These are phyloP conservation scores for Skeletonema grethae DNA, from an alignment of 108 stramenopile genomes.

Conservation along the genomic window DNA sequence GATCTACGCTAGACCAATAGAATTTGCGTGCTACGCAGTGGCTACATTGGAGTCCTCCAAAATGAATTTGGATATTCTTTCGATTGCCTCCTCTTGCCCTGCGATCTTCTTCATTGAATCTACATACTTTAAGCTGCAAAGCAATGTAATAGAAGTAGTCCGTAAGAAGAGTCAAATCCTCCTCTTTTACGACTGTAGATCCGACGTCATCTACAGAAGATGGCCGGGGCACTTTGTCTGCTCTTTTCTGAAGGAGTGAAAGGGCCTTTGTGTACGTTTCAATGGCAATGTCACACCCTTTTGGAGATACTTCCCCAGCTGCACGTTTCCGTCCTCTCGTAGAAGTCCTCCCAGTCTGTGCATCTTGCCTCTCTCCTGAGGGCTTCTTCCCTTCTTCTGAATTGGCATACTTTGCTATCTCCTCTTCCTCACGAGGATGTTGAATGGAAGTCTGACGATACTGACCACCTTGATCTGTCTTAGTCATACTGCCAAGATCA, in stretches of 20 bases:
- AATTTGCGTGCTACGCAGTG: conserved; percentile 88
- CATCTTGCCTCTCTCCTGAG: neutral
- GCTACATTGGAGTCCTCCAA: conserved; percentile 84
- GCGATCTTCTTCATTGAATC: conserved; percentile 84
- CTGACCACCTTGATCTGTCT: neutral
- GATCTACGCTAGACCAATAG: conserved; percentile 91
- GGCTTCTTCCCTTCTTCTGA: neutral
- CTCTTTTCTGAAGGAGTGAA: conserved; percentile 26
- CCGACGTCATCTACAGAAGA: conserved; percentile 27
- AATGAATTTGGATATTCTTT: conserved; percentile 77
- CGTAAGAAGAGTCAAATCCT: conserved; percentile 60
- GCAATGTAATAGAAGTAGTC: conserved; percentile 87
- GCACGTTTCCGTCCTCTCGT: neutral
- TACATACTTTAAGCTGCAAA: conserved; percentile 78
- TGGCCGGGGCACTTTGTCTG: conserved; percentile 11
- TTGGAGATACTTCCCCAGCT: conserved; percentile 20
- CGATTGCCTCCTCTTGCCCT: conserved; percentile 91
- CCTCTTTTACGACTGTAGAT: conserved; percentile 21
- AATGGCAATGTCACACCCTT: conserved; percentile 19
- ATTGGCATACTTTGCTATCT: neutral
- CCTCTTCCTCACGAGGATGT: neutral
- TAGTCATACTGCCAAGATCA: neutral
- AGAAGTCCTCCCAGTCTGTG: neutral
- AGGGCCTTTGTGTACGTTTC: conserved; percentile 31
- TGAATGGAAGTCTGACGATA: neutral